A percentile compares a stretch with the other conserved stretches of the same genome.
Evolutionary conservation across 148 eudicot genomes (phyloP).

Genomic region (Rhododendron griersonianum): DNA sequence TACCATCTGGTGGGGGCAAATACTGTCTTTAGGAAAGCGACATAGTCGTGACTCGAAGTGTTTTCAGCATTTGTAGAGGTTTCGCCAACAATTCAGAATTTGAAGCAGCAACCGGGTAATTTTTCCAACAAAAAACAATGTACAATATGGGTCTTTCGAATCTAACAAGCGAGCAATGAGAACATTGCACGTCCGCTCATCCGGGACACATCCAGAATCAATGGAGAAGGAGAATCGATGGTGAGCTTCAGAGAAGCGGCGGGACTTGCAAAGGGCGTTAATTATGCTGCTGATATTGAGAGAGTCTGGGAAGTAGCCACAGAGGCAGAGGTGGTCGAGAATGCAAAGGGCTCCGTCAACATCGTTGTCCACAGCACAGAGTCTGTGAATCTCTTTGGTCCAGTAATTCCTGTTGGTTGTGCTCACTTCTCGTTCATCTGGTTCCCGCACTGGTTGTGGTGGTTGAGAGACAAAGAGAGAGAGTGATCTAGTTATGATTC

Average conservation of each 20-base stretch:
- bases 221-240: conserved; percentile 37
- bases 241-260: conserved; percentile 65
- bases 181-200: conserved; percentile 80
- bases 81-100: too few species aligned
- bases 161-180: too few species aligned
- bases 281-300: conserved; percentile 65
- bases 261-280: conserved; percentile 60
- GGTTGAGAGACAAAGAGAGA: not conserved
- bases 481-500: not conserved
- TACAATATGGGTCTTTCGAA: too few species aligned
- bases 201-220: conserved; percentile 32
- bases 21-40: too few species aligned
- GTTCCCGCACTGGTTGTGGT: not conserved
- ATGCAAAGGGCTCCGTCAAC: conserved; percentile 55
- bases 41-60: too few species aligned
- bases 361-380: conserved; percentile 38
- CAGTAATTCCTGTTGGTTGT: conserved; percentile 33
- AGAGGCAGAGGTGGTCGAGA: conserved; percentile 43
- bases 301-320: conserved; percentile 48
- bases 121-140: too few species aligned
- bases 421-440: conserved; percentile 19
- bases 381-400: conserved; percentile 68
- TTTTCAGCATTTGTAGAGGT: too few species aligned
- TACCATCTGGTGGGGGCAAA: too few species aligned
- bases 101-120: too few species aligned